Evolutionary conservation across 208 protist genomes (phyloP).

Genomic region (Acanthamoeba culbertsoni): DNA sequence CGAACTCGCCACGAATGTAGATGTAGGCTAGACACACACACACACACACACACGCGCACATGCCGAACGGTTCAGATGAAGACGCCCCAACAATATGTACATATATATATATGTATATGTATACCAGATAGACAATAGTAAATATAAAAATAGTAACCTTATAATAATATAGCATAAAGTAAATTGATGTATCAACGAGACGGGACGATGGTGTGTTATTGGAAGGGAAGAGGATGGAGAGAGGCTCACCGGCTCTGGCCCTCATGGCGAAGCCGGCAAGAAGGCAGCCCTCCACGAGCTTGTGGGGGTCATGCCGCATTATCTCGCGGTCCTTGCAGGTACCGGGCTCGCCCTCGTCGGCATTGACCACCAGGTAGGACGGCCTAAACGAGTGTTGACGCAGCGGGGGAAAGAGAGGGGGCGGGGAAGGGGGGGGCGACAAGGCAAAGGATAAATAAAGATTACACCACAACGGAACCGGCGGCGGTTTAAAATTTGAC

Average conservation of each 20-base stretch:
- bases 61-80: background rate
- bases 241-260: conserved; percentile 89
- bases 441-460: background rate
- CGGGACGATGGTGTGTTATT: no score
- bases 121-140: no score
- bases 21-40: conserved; percentile 90
- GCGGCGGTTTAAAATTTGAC: no score
- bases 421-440: background rate
- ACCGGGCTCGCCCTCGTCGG: conserved; percentile 98
- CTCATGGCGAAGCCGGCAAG: conserved; percentile 96
- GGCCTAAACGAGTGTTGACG: conserved; percentile 84
- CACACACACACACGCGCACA: background rate
- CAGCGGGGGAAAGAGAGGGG: background rate
- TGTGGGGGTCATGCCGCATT: conserved; percentile 98
- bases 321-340: conserved; percentile 99
- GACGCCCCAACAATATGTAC: no score
- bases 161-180: background rate
- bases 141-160: no score
- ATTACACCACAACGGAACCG: no score
- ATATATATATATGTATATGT: no score
- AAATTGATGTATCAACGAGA: no score
- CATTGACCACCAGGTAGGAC: conserved; percentile 98
- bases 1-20: conserved; percentile 99
- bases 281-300: conserved; percentile 97
- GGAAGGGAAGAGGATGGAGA: no score